A percentile compares a stretch with the other conserved stretches of the same genome.
Evolutionary conservation across 257 asterid species (phyloP).

Genomic region (Ilex aquifolium): DNA sequence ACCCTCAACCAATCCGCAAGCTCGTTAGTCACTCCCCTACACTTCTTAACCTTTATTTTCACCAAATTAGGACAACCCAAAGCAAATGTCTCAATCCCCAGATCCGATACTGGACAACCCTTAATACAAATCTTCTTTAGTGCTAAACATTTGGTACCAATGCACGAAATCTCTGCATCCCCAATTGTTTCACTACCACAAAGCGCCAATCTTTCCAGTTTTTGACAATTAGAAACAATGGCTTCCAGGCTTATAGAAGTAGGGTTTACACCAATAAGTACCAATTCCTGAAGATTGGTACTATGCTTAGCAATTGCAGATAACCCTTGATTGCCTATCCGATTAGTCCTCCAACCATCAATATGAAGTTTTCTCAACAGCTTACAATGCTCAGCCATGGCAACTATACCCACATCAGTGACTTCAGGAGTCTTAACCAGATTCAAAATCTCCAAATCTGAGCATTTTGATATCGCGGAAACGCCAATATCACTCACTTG

Average conservation of each 20-base stretch:
- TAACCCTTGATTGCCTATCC: slow-evolving; percentile 77
- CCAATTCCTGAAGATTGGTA: slow-evolving; percentile 62
- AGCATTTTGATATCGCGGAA: slow-evolving; percentile 47
- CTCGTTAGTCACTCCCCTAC: slow-evolving; percentile 61
- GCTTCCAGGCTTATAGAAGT: slow-evolving; percentile 51
- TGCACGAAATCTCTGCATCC: slow-evolving; percentile 66
- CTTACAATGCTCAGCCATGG: slow-evolving; percentile 67
- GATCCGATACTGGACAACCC: slow-evolving; percentile 71
- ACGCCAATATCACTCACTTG: slow-evolving; percentile 72
- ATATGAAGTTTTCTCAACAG: slow-evolving; percentile 81
- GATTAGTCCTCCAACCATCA: slow-evolving; percentile 89
- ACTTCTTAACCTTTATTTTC: slow-evolving; percentile 81
- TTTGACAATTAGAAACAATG: slow-evolving; percentile 59
- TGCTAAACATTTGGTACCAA: slow-evolving; percentile 57
- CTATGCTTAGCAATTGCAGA: slow-evolving; percentile 59
- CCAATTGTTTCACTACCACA: slow-evolving; percentile 92
- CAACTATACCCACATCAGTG: slow-evolving; percentile 57
- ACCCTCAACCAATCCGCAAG: slow-evolving; percentile 63
- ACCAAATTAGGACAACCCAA: slow-evolving; percentile 82
- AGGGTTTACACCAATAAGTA: slow-evolving; percentile 81
- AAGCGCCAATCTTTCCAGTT: slow-evolving; percentile 76
- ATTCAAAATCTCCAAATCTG: slow-evolving; percentile 63
- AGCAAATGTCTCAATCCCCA: slow-evolving; percentile 76
- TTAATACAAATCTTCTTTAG: slow-evolving; percentile 82
- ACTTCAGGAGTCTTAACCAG: slow-evolving; percentile 74